Evolutionary conservation across 257 asterid genomes (phyloP).

Genomic region (Eucommia ulmoides): DNA sequence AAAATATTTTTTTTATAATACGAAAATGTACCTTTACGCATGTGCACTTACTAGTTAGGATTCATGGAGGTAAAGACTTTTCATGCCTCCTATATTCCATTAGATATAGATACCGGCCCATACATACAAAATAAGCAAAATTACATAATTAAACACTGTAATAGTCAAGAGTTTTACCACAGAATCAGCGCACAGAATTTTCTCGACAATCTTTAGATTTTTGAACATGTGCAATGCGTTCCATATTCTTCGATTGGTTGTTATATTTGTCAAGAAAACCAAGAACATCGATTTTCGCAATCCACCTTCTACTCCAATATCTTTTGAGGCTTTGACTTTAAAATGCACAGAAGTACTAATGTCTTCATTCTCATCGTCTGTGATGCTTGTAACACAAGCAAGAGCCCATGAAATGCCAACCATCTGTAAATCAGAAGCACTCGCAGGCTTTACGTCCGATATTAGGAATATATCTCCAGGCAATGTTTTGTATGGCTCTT

Average conservation of each 20-base stretch:
- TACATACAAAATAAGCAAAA: no score
- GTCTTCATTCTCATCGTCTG: slow-evolving; percentile 15
- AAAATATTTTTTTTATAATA: no score
- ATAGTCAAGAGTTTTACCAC: slow-evolving; percentile 38
- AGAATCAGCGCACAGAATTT: slow-evolving; percentile 14
- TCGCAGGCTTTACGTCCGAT: slow-evolving; percentile 25
- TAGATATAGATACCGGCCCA: no score
- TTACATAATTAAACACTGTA: no score
- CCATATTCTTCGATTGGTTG: slow-evolving; percentile 37
- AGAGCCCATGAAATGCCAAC: slow-evolving; percentile 18
- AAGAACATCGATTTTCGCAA: slow-evolving; percentile 12
- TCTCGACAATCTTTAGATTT: slow-evolving; percentile 22
- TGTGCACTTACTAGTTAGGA: no score
- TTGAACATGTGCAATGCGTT: slow-evolving; percentile 19
- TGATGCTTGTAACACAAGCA: slow-evolving; percentile 27
- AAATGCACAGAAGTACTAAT: slow-evolving; percentile 4
- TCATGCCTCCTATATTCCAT: no score
- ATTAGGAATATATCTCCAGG: slow-evolving; percentile 41
- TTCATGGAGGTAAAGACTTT: no score
- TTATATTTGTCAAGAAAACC: slow-evolving; percentile 28
- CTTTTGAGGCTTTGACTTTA: slow-evolving; percentile 12
- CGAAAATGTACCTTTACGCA: no score
- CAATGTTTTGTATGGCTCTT: slow-evolving; percentile 30
- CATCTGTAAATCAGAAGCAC: slow-evolving; percentile 19
- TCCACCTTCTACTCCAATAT: slow-evolving; percentile 6